These are phyloP conservation scores for Penstemon eatonii DNA, from an alignment of 257 asterid species.

Conservation along the genomic window DNA sequence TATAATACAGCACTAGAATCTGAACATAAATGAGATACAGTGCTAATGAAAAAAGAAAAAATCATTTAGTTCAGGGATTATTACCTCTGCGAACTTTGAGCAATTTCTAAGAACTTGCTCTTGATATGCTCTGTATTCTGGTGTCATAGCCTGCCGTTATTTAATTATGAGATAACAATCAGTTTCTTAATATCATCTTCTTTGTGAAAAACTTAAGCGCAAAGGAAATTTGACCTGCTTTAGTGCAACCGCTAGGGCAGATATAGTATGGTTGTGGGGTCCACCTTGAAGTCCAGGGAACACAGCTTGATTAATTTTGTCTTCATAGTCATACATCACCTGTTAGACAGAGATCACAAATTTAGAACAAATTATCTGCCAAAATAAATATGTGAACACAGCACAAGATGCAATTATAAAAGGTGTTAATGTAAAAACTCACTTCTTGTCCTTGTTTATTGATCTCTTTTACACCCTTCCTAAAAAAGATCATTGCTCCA, in stretches of 20 bases:
- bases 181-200: conserved; percentile 6
- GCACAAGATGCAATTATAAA: neutral
- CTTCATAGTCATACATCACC: conserved; percentile 91
- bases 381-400: neutral
- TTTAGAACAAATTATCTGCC: neutral
- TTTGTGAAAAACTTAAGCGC: neutral
- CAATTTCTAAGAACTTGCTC: conserved; percentile 88
- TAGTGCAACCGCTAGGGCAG: conserved; percentile 93
- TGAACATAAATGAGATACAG: neutral
- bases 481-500: conserved; percentile 96
- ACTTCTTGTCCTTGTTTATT: conserved; percentile 92
- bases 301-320: conserved; percentile 94
- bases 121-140: conserved; percentile 89
- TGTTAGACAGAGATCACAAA: conserved; percentile 31
- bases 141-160: conserved; percentile 73
- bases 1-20: conserved; percentile 7
- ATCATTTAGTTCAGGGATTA: conserved; percentile 3
- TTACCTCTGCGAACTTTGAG: conserved; percentile 90
- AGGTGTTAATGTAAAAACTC: conserved; percentile 30
- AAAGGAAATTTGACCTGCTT: conserved; percentile 58
- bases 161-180: neutral
- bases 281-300: conserved; percentile 99
- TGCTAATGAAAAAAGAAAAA: conserved; percentile 12
- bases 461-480: conserved; percentile 87
- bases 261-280: conserved; percentile 96